Base-by-base conservation (phyloP, 228 moss, liverwort and hornwort genomes). In the Sphagnum fallax region DNA sequence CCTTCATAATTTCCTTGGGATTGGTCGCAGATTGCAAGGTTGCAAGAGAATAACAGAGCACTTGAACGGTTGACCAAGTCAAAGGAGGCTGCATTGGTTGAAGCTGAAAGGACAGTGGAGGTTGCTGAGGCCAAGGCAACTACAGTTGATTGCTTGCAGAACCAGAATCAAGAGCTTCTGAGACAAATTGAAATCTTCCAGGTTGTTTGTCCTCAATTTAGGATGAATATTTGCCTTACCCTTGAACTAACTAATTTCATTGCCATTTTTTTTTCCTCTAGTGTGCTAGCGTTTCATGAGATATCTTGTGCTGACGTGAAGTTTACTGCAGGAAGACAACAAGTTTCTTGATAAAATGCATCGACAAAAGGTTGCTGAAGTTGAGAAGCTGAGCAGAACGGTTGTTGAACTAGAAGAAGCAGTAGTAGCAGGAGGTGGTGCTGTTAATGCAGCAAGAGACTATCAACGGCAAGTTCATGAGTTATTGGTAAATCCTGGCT, bases 261-360 rank as follows among this genome's bases (percentile, higher is more conserved):
- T 62, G 5, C 8, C 7, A 62, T 14, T 62, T 5, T 14, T 8
- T 4, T 62, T 47, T 9, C 6, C 15, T 32, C 32, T 32, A 32
- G 5, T 62, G 6, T 16, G 15, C 62, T 8, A 4, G 62, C 9
- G 62, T 6, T 47, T 62, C 8, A 6, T 62, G 14, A 62, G 16
- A 8, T 4, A 6, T 62, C 58, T 58, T 4, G 62, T 52, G 14
- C 77, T 77, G 64, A 86, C 59, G 47, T 61, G 16, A 69, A 75
- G 67, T 10, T 86, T 67, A 55, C 71, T 81, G 75, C 91, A 97
- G 97, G 97, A 97, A 84, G 97, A 97, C 74, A 93, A 91, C 67
- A 97, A 97, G 81, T 87, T 88, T 72, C 71, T 97, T 77, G 97
- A 97, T 81, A 97, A 87, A 85, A 93, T 97, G 97, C 93, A 97